Percentiles rank a stretch among this genome's conserved stretches.
phyloP scores from a whole-genome alignment of 129 eudicot species.

The Centrapalus pauciflorus region DNA sequence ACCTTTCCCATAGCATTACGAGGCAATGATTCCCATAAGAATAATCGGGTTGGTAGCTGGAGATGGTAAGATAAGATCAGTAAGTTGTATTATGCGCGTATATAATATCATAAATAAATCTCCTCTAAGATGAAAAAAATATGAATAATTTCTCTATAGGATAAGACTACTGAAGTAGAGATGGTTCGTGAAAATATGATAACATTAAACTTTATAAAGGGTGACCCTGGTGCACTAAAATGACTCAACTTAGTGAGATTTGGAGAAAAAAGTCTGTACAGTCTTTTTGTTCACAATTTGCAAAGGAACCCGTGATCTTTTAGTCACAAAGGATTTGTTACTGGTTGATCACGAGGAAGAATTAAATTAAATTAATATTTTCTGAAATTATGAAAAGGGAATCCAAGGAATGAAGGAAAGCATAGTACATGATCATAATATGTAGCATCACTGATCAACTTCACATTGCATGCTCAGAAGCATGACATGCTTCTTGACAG shows the following conservation, averaged over 20 bases:
- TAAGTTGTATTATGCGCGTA: neutral
- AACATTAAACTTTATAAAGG: neutral
- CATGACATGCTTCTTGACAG: too few relatives aligned
- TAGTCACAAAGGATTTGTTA: neutral
- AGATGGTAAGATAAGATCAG: constrained; percentile 2
- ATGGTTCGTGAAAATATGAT: neutral
- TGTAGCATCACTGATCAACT: neutral
- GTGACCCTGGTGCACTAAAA: neutral
- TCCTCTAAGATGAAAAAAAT: neutral
- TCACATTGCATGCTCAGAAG: too few relatives aligned
- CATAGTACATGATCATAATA: neutral
- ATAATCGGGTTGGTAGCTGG: constrained; percentile 81
- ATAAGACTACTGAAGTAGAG: neutral
- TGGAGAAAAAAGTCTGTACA: neutral
- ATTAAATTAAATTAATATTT: neutral
- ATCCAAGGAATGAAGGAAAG: neutral
- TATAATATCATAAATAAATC: neutral
- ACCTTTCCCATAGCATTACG: constrained; percentile 99
- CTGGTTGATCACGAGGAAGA: neutral
- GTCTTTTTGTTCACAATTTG: neutral
- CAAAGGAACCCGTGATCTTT: neutral
- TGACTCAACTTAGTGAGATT: neutral
- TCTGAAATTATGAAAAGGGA: neutral
- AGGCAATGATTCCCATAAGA: constrained; percentile 85
- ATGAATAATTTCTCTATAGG: neutral